phyloP scores from a whole-genome alignment of 1,139 yeast genomes.

The Geotrichum siamense region DNA sequence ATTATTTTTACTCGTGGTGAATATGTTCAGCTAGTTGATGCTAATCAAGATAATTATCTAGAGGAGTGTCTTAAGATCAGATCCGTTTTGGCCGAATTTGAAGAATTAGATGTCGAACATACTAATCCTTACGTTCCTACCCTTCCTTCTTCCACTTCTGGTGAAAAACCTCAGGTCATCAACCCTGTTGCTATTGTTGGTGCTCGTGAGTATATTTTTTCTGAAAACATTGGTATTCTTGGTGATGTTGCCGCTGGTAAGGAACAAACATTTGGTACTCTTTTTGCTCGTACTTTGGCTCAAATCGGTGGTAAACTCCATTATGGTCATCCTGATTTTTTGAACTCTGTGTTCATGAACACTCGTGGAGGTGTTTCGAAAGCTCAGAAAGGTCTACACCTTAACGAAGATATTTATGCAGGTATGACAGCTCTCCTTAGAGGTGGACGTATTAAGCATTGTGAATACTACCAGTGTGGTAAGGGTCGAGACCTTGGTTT shows the following conservation, averaged over 20 bases:
- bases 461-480: conserved; percentile 99
- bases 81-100: conserved; percentile 95
- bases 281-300: conserved; percentile 94
- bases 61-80: conserved; percentile 98
- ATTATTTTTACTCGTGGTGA: conserved; percentile 98
- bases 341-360: conserved; percentile 88
- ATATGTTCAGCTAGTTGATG: conserved; percentile 95
- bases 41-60: conserved; percentile 95
- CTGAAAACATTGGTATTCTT: conserved; percentile 95
- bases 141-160: conserved; percentile 19
- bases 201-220: conserved; percentile 98
- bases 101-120: conserved; percentile 68
- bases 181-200: conserved; percentile 97
- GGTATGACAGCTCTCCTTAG: conserved; percentile 97
- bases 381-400: conserved; percentile 96
- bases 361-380: conserved; percentile 99
- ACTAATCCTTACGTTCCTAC: conserved; percentile 41
- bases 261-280: conserved; percentile 98
- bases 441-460: conserved; percentile 98
- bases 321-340: conserved; percentile 99
- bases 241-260: conserved; percentile 99
- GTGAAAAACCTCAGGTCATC: conserved; percentile 37
- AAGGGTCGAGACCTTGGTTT: conserved; percentile 99
- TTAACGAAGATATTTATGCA: conserved; percentile 98
- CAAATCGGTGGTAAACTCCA: conserved; percentile 98